A percentile compares a stretch with the other conserved stretches of the same genome.
phyloP scores from a whole-genome alignment of 2,329 filamentous ascomycete species.

The Paraphoma sp. region DNA sequence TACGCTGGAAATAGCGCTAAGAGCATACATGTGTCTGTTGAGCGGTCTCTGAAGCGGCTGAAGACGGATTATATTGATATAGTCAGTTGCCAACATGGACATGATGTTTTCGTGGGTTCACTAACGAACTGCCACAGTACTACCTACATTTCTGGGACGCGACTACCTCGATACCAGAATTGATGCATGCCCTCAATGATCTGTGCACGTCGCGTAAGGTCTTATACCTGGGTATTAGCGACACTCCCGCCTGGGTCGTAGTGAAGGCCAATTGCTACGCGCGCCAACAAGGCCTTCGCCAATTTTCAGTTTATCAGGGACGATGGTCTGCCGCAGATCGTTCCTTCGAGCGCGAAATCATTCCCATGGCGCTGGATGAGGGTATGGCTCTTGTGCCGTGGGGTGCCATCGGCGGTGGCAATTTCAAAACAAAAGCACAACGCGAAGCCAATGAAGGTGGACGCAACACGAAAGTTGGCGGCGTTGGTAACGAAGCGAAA shows the following conservation, averaged over 20 bases:
- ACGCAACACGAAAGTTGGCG: slow-evolving; percentile 45
- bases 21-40: slow-evolving; percentile 20
- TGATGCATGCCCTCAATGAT: slow-evolving; percentile 53
- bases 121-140: slow-evolving; percentile 38
- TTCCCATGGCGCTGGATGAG: slow-evolving; percentile 52
- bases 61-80: slow-evolving; percentile 71
- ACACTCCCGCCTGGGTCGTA: slow-evolving; percentile 52
- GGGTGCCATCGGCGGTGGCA: slow-evolving; percentile 56
- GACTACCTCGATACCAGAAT: slow-evolving; percentile 51
- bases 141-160: slow-evolving; percentile 53
- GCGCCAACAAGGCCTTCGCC: slow-evolving; percentile 48
- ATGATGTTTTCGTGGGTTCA: slow-evolving; percentile 40
- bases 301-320: slow-evolving; percentile 51
- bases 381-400: slow-evolving; percentile 60
- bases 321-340: slow-evolving; percentile 52
- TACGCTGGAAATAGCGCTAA: slow-evolving; percentile 23
- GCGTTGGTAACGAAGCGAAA: slow-evolving; percentile 56
- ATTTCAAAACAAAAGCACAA: slow-evolving; percentile 52
- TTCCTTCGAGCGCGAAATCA: slow-evolving; percentile 55
- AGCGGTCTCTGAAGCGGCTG: slow-evolving; percentile 23
- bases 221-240: slow-evolving; percentile 53
- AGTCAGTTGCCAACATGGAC: slow-evolving; percentile 11
- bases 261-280: slow-evolving; percentile 44
- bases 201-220: slow-evolving; percentile 52
- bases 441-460: slow-evolving; percentile 49